Evolutionary conservation across 2,329 filamentous ascomycete species (phyloP).

Genomic region (Aspergillus clavatus): DNA sequence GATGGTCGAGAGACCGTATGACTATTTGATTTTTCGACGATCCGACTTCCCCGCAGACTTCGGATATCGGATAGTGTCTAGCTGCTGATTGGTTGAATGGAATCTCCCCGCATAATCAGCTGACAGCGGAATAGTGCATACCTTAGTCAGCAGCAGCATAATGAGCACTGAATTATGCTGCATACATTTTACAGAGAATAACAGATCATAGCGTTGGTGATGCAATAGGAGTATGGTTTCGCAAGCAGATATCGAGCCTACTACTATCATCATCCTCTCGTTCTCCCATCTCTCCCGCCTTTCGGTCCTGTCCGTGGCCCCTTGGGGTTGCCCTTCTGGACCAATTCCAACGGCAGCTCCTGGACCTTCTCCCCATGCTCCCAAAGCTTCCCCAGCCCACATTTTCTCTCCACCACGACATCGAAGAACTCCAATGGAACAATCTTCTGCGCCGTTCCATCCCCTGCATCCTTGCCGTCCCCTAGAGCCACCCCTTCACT

Average conservation of each 20-base stretch:
- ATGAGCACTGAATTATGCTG: too few species aligned
- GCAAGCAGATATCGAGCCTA: too few species aligned
- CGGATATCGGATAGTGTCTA: slow-evolving; percentile 12
- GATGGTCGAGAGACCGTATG: slow-evolving; percentile 8
- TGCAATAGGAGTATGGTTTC: too few species aligned
- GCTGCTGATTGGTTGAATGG: not conserved
- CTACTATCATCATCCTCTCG: not conserved
- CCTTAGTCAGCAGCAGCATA: too few species aligned
- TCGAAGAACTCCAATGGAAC: slow-evolving; percentile 65
- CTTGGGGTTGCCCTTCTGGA: slow-evolving; percentile 34
- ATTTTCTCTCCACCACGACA: slow-evolving; percentile 67
- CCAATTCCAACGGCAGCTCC: slow-evolving; percentile 45
- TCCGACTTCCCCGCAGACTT: slow-evolving; percentile 23
- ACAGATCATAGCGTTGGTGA: too few species aligned
- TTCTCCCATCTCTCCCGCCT: not conserved
- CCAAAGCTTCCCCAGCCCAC: slow-evolving; percentile 67
- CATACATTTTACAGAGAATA: too few species aligned
- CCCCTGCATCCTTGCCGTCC: slow-evolving; percentile 40
- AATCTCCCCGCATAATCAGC: not conserved
- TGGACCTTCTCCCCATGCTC: slow-evolving; percentile 49
- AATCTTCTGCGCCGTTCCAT: slow-evolving; percentile 49
- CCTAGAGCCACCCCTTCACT: slow-evolving; percentile 42
- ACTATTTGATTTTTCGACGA: slow-evolving; percentile 2
- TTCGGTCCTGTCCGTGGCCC: slow-evolving; percentile 14
- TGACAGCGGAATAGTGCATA: not conserved